These are phyloP conservation scores for Pseudogymnoascus sp. DNA, from an alignment of 2,329 filamentous ascomycete species.

Conservation along the genomic window DNA sequence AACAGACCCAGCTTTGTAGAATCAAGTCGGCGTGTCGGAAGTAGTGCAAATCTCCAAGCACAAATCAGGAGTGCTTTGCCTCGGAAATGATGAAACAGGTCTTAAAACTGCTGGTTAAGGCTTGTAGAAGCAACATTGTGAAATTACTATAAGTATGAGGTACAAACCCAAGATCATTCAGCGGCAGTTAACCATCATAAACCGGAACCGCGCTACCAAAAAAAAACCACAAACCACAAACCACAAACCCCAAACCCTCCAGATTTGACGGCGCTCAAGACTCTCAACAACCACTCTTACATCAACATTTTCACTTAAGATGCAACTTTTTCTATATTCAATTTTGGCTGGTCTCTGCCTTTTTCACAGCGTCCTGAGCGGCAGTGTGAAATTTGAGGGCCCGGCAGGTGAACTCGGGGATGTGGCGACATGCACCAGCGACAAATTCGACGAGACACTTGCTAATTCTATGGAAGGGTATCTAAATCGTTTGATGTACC, in stretches of 20 bases:
- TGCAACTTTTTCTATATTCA: not conserved
- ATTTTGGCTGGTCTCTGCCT: not conserved
- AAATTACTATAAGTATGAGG: not conserved
- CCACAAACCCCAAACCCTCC: not conserved
- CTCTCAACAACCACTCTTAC: no score
- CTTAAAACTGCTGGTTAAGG: not conserved
- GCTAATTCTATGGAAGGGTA: no score
- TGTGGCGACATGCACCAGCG: no score
- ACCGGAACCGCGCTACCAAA: not conserved
- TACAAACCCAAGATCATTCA: not conserved
- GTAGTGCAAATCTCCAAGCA: not conserved
- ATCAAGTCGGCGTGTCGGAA: not conserved
- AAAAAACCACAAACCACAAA: not conserved
- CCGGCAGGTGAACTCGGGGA: no score
- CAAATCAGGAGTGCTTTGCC: not conserved
- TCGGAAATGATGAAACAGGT: not conserved
- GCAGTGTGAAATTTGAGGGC: not conserved
- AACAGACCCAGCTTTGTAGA: not conserved
- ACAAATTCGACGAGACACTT: no score
- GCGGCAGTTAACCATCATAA: not conserved
- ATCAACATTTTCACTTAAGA: not conserved
- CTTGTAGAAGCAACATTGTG: not conserved
- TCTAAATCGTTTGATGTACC: no score
- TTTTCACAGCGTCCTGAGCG: not conserved
- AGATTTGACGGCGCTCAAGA: not conserved